These are phyloP conservation scores for Phytomonas sp. DNA, from an alignment of 208 protist species.

Conservation along the genomic window DNA sequence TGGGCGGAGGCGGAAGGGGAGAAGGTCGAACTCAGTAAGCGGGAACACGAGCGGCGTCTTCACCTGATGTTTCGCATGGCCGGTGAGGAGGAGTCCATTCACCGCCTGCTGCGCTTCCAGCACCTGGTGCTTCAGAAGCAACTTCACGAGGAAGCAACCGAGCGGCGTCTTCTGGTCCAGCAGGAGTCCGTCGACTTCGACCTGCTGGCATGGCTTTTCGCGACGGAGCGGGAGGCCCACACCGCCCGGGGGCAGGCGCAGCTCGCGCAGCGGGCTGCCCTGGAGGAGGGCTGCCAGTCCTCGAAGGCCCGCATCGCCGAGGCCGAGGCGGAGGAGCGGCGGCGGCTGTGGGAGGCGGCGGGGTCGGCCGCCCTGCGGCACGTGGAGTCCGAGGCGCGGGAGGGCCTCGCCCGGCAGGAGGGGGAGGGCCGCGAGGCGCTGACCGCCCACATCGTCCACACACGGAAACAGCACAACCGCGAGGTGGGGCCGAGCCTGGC, in stretches of 20 bases:
- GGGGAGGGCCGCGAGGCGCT: slow-evolving; percentile 11
- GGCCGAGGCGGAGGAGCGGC: not conserved
- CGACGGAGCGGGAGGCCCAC: not conserved
- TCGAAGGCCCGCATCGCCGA: not conserved
- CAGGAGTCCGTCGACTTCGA: slow-evolving; percentile 21
- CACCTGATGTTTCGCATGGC: slow-evolving; percentile 31
- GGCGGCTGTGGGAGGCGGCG: not conserved
- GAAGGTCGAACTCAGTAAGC: slow-evolving; percentile 24
- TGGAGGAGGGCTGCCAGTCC: not conserved
- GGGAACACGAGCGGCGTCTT: slow-evolving; percentile 48
- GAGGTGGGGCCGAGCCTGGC: slow-evolving; percentile 25
- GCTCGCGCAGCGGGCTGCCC: not conserved
- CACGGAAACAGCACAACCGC: slow-evolving; percentile 26
- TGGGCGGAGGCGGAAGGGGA: slow-evolving; percentile 10
- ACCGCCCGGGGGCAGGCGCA: not conserved
- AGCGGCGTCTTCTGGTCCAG: slow-evolving; percentile 23
- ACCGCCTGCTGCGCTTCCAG: slow-evolving; percentile 26
- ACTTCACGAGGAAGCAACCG: slow-evolving; percentile 21
- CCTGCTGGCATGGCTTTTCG: slow-evolving; percentile 1
- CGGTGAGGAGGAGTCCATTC: slow-evolving; percentile 31
- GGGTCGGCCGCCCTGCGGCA: not conserved
- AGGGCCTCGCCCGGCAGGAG: slow-evolving; percentile 12
- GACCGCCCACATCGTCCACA: slow-evolving; percentile 18
- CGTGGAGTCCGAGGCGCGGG: slow-evolving; percentile 19
- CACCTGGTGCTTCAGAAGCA: slow-evolving; percentile 14